These are phyloP conservation scores for Pythium chondricola DNA, from an alignment of 352 stramenopile genomes.

Conservation along the genomic window DNA sequence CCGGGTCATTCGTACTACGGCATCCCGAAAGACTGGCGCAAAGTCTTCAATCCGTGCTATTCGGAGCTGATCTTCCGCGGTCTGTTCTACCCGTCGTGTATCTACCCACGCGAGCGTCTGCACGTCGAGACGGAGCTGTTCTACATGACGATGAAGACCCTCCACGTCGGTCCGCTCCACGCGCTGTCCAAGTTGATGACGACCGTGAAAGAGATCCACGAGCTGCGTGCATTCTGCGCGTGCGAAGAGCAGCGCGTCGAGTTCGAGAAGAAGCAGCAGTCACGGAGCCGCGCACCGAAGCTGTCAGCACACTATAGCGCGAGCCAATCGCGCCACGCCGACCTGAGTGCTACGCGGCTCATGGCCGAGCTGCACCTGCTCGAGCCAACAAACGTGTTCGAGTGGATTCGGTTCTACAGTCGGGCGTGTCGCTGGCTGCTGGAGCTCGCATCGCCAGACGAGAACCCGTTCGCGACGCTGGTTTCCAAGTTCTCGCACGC, in stretches of 20 bases:
- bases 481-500: conserved; percentile 36
- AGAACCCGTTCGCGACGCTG: conserved; percentile 38
- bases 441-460: conserved; percentile 22
- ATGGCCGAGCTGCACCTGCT: conserved; percentile 60
- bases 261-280: conserved; percentile 22
- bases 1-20: conserved; percentile 67
- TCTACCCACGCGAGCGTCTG: conserved; percentile 52
- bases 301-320: conserved; percentile 52
- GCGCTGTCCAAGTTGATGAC: conserved; percentile 45
- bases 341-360: conserved; percentile 36
- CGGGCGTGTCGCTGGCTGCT: conserved; percentile 51
- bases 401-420: conserved; percentile 57
- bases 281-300: conserved; percentile 15
- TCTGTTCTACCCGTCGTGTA: conserved; percentile 40
- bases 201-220: conserved; percentile 51
- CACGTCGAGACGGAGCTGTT: conserved; percentile 50
- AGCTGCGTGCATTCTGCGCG: conserved; percentile 54
- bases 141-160: conserved; percentile 53
- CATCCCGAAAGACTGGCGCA: conserved; percentile 37
- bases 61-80: conserved; percentile 27
- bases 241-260: conserved; percentile 52
- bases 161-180: conserved; percentile 60
- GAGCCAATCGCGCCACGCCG: conserved; percentile 46
- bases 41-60: conserved; percentile 21
- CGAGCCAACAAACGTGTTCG: conserved; percentile 36